Evolutionary conservation across 768 basidiomycete species (phyloP), one percentile per base, ranked within the genome.

Genomic region (Russula griseocarnosa): DNA sequence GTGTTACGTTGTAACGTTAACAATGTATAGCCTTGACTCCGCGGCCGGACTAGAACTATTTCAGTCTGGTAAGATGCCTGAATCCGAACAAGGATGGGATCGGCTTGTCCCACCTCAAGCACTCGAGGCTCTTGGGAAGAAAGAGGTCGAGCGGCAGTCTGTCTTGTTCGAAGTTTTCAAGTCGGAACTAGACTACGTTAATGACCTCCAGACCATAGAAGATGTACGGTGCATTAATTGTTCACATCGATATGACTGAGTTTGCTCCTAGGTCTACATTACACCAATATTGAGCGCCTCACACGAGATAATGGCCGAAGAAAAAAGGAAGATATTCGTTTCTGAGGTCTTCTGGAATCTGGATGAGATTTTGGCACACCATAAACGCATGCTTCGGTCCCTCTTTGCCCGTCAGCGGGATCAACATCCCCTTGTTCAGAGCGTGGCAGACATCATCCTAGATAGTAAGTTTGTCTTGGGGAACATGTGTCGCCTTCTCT

Each of bases 101-200:
- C 77, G 81, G 34, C 83, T 94, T 9, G 88, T 95, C 2, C 86
- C 92, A 1, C 70, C 76, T n/a, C 84, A 84, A 69, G 84, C 93
- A 0, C 78, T 82, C 18, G 85, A 87, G 32, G 82, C 85, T 0
- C 75, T 98, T 3, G 85, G 87, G 28, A 84, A 86, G 71, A 74
- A 82, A 55, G 94, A 97, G 72, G 86, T 94, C 24, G 84, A 88
- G 62, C 82, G 94, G 51, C 94, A 98, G 73, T 90, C 86, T 28
- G 84, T 86, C 44, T 81, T 99, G 7, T 95, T 94, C 69, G 95
- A 98, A 72, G 76, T 96, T 26, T 86, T 98, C 74, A 88, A 92
- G 73, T 86, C 88, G 0, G 97, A 99, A 76, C 81, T 86, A 66
- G 88, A 93, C 64, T 98, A 97, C 72, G 88, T 94, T 13, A 74